Percentiles rank a stretch among this genome's conserved stretches.
These are phyloP conservation scores for Ceratonia siliqua DNA, from an alignment of 306 rosid genomes.

Conservation along the genomic window DNA sequence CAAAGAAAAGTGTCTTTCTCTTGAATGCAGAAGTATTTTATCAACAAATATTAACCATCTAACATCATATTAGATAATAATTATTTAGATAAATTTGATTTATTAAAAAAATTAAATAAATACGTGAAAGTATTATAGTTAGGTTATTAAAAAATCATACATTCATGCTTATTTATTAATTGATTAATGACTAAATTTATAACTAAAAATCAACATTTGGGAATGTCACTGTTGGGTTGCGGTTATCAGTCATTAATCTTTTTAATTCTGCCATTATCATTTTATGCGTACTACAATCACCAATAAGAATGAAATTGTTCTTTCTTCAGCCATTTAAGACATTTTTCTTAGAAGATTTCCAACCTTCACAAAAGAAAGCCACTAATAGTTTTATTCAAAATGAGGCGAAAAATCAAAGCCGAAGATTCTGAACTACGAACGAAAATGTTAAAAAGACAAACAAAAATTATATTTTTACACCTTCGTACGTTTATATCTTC, in stretches of 20 bases:
- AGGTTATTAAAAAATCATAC: no score
- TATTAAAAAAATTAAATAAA: no score
- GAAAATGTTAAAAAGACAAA: no score
- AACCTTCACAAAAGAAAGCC: background rate
- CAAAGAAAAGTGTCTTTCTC: background rate
- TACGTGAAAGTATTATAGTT: no score
- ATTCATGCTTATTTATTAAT: no score
- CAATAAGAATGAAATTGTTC: background rate
- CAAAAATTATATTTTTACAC: no score
- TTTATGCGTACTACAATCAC: background rate
- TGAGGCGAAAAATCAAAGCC: no score
- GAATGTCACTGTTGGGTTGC: background rate
- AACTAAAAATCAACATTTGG: background rate
- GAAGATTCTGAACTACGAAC: no score
- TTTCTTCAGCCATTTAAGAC: background rate
- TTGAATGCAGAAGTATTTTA: background rate
- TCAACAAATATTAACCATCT: background rate
- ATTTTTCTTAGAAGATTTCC: background rate
- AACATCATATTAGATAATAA: no score
- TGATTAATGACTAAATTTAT: no score
- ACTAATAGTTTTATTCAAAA: background rate
- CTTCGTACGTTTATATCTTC: no score
- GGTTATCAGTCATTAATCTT: background rate
- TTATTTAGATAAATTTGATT: no score
- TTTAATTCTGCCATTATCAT: background rate